Evolutionary conservation across 1,139 yeast genomes (phyloP).

Genomic region (Kodamaea ohmeri): DNA sequence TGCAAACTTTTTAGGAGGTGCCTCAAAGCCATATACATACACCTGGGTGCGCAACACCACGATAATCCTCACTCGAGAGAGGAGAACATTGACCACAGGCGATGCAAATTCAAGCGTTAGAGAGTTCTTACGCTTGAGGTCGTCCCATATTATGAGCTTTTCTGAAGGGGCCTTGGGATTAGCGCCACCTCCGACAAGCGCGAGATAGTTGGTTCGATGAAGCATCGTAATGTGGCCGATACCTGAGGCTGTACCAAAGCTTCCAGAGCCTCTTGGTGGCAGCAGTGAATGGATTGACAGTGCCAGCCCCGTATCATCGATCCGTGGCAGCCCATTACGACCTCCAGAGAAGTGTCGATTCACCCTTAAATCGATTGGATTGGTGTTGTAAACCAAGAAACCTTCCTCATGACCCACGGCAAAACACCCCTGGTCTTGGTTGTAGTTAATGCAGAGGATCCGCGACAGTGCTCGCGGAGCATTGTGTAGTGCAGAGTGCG

Average conservation of each 20-base stretch:
- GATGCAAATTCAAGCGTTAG: conserved; percentile 70
- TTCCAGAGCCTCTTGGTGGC: conserved; percentile 2
- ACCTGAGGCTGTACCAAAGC: conserved; percentile 43
- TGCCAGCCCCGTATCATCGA: conserved; percentile 11
- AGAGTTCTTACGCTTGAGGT: conserved; percentile 73
- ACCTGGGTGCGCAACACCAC: conserved; percentile 68
- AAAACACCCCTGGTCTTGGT: conserved; percentile 89
- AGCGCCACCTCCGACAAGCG: conserved; percentile 84
- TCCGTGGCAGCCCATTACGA: conserved; percentile 5
- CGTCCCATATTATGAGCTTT: conserved; percentile 88
- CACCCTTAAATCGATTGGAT: conserved; percentile 81
- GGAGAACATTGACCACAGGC: conserved; percentile 68
- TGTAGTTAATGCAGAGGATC: conserved; percentile 64
- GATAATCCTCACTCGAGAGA: conserved; percentile 73
- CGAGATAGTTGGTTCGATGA: conserved; percentile 85
- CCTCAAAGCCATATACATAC: conserved; percentile 73
- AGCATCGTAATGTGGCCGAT: conserved; percentile 79
- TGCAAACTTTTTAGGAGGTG: conserved; percentile 71
- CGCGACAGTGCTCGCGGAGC: conserved; percentile 29
- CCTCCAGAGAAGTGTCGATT: conserved; percentile 48
- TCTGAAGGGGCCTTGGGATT: conserved; percentile 75
- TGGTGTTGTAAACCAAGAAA: conserved; percentile 81
- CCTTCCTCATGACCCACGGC: conserved; percentile 82
- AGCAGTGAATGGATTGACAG: conserved; percentile 4
- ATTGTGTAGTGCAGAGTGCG: conserved; percentile 31